phyloP scores from a whole-genome alignment of 1,284 basidiomycete species.

The Trichosporon sp. region DNA sequence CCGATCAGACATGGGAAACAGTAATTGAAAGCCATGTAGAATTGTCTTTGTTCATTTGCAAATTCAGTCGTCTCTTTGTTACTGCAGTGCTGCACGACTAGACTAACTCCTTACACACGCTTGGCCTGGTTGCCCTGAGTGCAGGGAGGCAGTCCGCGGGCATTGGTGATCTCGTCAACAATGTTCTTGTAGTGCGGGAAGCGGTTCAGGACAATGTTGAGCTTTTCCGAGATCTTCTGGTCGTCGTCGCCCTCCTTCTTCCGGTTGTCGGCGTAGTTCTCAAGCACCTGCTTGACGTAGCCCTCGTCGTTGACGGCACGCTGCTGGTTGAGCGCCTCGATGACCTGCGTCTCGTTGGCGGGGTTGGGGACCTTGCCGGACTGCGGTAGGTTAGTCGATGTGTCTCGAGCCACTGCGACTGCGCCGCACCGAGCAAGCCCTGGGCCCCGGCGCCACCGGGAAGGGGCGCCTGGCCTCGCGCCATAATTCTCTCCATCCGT shows the following conservation, averaged over 20 bases:
- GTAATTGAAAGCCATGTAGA: too few species aligned
- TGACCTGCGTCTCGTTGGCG: conserved; percentile 17
- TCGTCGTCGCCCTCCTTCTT: conserved; percentile 16
- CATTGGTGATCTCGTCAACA: conserved; percentile 8
- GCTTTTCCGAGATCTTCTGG: conserved; percentile 11
- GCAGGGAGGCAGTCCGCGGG: background rate
- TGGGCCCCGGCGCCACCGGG: too few species aligned
- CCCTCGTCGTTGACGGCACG: conserved; percentile 15
- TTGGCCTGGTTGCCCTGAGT: conserved; percentile 1
- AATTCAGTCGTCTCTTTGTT: background rate
- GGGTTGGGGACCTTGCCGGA: conserved; percentile 5
- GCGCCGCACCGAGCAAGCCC: too few species aligned
- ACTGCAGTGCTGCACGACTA: background rate
- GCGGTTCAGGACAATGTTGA: conserved; percentile 8
- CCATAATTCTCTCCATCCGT: too few species aligned
- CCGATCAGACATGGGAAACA: too few species aligned
- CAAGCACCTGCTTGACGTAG: conserved; percentile 13
- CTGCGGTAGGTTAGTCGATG: background rate
- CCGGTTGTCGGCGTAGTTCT: conserved; percentile 17
- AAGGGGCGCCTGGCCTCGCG: too few species aligned
- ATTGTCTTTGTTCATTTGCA: background rate
- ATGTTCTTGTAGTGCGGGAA: conserved; percentile 9
- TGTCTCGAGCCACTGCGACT: too few species aligned
- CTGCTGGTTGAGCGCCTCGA: conserved; percentile 11
- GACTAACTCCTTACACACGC: background rate